Percentiles rank a stretch among this genome's conserved stretches.
Evolutionary conservation across 2,329 filamentous ascomycete species (phyloP).

Genomic region (Aaosphaeria arxii): DNA sequence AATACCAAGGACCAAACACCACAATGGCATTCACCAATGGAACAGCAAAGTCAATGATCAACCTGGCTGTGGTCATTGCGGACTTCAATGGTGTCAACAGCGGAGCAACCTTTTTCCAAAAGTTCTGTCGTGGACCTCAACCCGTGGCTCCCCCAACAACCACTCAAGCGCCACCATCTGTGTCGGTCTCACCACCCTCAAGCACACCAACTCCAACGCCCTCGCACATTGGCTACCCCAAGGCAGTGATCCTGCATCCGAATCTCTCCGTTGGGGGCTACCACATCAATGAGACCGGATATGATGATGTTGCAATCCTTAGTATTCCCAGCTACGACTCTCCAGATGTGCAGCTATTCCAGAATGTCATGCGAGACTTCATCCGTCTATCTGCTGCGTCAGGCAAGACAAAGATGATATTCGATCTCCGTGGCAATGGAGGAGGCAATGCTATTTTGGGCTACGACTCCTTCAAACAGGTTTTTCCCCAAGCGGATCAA

Average conservation of each 20-base stretch:
- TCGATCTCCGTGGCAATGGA: conserved; percentile 61
- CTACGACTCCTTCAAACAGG: conserved; percentile 50
- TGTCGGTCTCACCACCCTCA: conserved; percentile 6
- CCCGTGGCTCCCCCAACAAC: conserved; percentile 9
- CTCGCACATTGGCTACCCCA: conserved; percentile 37
- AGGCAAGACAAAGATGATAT: conserved; percentile 60
- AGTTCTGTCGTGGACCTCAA: conserved; percentile 33
- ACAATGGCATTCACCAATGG: conserved; percentile 37
- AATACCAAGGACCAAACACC: conserved; percentile 32
- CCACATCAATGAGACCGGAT: conserved; percentile 39
- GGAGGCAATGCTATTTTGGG: conserved; percentile 51
- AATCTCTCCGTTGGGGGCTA: conserved; percentile 44
- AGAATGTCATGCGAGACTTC: conserved; percentile 42
- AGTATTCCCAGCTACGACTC: conserved; percentile 41
- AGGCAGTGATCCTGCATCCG: conserved; percentile 33
- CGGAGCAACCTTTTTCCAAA: conserved; percentile 40
- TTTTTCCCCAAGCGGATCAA: conserved; percentile 47
- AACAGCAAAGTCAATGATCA: conserved; percentile 25
- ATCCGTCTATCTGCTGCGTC: conserved; percentile 45
- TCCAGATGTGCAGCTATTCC: conserved; percentile 32
- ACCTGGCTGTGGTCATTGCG: conserved; percentile 26
- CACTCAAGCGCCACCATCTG: conserved; percentile 6
- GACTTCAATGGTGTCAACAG: conserved; percentile 37
- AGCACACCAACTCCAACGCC: conserved; percentile 13
- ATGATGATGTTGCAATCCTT: conserved; percentile 47